A percentile compares a stretch with the other conserved stretches of the same genome.
Evolutionary conservation across 768 basidiomycete genomes (phyloP).

Genomic region (Chalciporus chontae): DNA sequence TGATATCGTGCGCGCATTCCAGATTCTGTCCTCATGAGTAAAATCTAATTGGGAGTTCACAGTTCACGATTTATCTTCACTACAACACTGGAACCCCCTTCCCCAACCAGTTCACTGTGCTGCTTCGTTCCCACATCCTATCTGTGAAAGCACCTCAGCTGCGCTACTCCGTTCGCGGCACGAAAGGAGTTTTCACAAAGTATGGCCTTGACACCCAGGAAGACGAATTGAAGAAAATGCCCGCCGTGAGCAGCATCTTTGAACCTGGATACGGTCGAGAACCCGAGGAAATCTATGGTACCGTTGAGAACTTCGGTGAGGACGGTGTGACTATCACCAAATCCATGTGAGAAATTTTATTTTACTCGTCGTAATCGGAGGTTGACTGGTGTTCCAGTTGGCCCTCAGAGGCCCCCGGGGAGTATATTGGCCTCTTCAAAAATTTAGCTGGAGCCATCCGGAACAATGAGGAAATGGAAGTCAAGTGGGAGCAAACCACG

Average conservation of each 20-base stretch:
- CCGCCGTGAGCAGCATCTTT: conserved; percentile 43
- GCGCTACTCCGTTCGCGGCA: conserved; percentile 70
- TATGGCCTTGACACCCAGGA: conserved; percentile 79
- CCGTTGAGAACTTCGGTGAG: conserved; percentile 49
- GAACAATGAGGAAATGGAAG: conserved; percentile 46
- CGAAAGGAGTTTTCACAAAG: conserved; percentile 69
- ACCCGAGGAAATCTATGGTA: conserved; percentile 60
- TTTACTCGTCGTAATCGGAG: conserved; percentile 12
- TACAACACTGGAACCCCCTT: conserved; percentile 39
- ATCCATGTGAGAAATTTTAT: conserved; percentile 30
- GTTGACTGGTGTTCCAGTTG: conserved; percentile 41
- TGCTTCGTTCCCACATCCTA: conserved; percentile 65
- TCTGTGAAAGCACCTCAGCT: conserved; percentile 64
- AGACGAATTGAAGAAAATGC: conserved; percentile 61
- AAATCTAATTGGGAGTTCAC: background rate
- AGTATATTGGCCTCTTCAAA: conserved; percentile 58
- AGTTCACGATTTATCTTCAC: conserved; percentile 56
- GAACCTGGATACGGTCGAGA: conserved; percentile 54
- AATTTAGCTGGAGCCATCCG: conserved; percentile 65
- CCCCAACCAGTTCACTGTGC: conserved; percentile 59
- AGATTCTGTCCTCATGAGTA: background rate
- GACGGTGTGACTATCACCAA: conserved; percentile 37
- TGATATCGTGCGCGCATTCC: conserved; percentile 47
- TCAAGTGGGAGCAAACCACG: conserved; percentile 74
- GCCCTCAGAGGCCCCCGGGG: conserved; percentile 57